Conservation (phyloP, 129 eudicot species). For the Helianthus tuberosus region DNA sequence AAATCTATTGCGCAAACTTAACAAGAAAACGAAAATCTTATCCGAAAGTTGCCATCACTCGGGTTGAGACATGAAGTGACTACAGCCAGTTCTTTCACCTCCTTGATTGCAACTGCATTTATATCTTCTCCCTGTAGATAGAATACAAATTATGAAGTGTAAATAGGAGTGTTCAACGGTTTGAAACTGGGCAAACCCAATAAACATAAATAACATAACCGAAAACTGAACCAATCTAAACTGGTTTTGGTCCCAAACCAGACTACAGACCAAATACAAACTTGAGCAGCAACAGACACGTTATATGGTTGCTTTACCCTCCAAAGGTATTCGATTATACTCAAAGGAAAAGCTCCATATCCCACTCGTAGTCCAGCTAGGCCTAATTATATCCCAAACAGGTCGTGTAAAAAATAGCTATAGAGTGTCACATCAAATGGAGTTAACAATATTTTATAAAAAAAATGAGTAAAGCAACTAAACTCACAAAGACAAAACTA, state of each 20-base stretch:
- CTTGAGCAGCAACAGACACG: conserved; percentile 91
- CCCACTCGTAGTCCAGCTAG: conserved; percentile 97
- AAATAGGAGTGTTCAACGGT: background rate
- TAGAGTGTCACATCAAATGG: too few relatives aligned
- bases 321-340: conserved; percentile 89
- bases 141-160: background rate
- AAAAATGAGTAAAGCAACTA: too few relatives aligned
- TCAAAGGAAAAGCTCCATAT: conserved; percentile 94
- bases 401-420: background rate
- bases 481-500: background rate
- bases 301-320: conserved; percentile 99
- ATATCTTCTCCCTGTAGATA: conserved; percentile 55
- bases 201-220: too few relatives aligned
- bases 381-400: conserved; percentile 38
- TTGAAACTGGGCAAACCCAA: background rate
- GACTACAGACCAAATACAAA: background rate
- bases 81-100: conserved; percentile 70
- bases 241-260: background rate
- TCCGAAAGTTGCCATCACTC: too few relatives aligned
- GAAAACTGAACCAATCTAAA: too few relatives aligned
- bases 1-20: too few relatives aligned
- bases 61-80: conserved; percentile 14
- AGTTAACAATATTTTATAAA: too few relatives aligned
- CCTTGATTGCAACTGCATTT: conserved; percentile 54
- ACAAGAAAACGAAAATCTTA: too few relatives aligned